Evolutionary conservation across 768 basidiomycete species (phyloP), one percentile per base, ranked within the genome.

Genomic region (Tulasnella sp.): DNA sequence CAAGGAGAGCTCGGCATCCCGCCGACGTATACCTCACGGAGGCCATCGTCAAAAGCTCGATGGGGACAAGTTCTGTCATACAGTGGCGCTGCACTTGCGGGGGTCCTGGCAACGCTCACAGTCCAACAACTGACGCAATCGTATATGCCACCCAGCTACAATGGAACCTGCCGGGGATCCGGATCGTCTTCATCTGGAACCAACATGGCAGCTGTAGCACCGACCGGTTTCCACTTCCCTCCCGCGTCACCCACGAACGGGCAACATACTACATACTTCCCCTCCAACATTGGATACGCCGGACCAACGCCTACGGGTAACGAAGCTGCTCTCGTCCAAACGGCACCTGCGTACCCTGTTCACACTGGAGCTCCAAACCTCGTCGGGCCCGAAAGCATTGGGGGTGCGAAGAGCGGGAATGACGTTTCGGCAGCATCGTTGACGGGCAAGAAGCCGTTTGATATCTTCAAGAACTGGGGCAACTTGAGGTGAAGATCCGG

Each of bases 401-500:
- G 42, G 19, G 77, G 73, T 5, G 44, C 31, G 3, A 79, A 79
- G 14, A 44, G 71, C 24, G 62, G 4, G 27, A 34, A 36, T 27
- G 62, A 68, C 31, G 62, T 14, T 6, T 27, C 16, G 8, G 62
- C 62, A 36, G 62, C 62, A 6, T 71, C 46, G 79, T 38, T 82
- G 80, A 31, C 19, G 21, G n/a, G 82, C 82, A 71, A 80, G 81
- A 68, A 68, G 62, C 83, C 86, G 14, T 95, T 94, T 81, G 89
- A 92, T 83, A 82, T 95, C 68, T 90, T 95, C 85, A 89, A 88
- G 83, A 89, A 90, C 62, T 96, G 94, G 94, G 94, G 94, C 0
- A 95, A 95, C 40, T 42, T 81, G 38, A 81, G 80, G 80, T 80
- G 38, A n/a, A 27, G 39, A 18, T 76, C 44, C n/a, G 27, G 16